Base-by-base conservation (phyloP, 139 green algal species). In the Eudorina sp. region DNA sequence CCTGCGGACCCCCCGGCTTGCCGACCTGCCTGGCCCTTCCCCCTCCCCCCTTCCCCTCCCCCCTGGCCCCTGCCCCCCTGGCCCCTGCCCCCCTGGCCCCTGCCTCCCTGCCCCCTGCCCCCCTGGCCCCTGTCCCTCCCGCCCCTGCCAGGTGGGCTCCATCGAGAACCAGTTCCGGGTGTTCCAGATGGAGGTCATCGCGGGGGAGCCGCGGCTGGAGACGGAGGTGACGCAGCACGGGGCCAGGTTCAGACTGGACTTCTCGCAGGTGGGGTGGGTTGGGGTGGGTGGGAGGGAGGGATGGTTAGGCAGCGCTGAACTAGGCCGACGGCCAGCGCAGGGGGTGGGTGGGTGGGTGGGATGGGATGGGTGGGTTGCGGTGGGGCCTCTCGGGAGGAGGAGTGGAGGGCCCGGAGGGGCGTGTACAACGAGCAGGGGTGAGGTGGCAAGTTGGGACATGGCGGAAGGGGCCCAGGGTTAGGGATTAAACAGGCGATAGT, bases 111-210 rank as follows among this genome's bases (percentile, higher is more conserved):
- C 27, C 23, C 43, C 18, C 72, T 60, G 25, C 43, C 45, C 46
- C 4, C n/a, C n/a, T n/a, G n/a, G n/a, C n/a, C n/a, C n/a, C n/a
- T n/a, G n/a, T n/a, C n/a, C n/a, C n/a, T n/a, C n/a, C n/a, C n/a
- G 8, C 6, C 64, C 31, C 31, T 74, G 8, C 29, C 90, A 96
- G 93, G 70, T 97, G 46, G 97, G 95, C 43, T 94, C 48, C 41
- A 99, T 99, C 31, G 95, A 98, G 45, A 99, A 97, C 82, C 95
- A 98, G 92, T 99, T 95, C 87, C 93, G 98, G 13, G 97, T 99
- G 58, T 98, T 99, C 48, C 41, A 93, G 0, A 97, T 99, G 94
- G 98, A 99, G 90, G 91, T 99, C 16, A 89, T 99, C 11, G 98
- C 97, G 1, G 97, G 98, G 21, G 91, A 97, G 48, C 40, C 36